These are phyloP conservation scores for Trypanosomatidae sp. DNA, from an alignment of 208 protist species.

Conservation along the genomic window DNA sequence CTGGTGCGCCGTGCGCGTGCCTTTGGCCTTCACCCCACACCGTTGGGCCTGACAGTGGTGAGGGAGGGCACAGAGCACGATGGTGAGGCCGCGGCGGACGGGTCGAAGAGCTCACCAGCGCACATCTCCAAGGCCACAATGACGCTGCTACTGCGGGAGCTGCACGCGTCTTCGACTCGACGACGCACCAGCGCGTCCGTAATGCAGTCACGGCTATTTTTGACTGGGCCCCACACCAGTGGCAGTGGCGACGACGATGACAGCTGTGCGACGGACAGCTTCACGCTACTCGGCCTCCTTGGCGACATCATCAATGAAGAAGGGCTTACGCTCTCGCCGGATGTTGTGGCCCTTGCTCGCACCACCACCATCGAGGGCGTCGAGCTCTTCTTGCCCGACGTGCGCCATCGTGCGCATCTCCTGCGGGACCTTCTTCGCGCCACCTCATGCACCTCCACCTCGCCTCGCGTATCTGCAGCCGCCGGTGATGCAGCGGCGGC, in stretches of 20 bases:
- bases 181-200: slow-evolving; percentile 11
- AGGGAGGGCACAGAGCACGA: slow-evolving; percentile 5
- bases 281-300: slow-evolving; percentile 61
- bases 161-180: slow-evolving; percentile 23
- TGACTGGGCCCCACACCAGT: neutral
- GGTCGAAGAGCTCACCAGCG: neutral
- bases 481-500: neutral
- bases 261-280: slow-evolving; percentile 4
- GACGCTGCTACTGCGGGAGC: slow-evolving; percentile 28
- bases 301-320: slow-evolving; percentile 78
- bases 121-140: slow-evolving; percentile 21
- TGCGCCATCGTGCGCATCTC: slow-evolving; percentile 51
- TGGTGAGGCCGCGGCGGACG: slow-evolving; percentile 5
- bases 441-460: slow-evolving; percentile 3
- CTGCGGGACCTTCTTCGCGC: slow-evolving; percentile 62
- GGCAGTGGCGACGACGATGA: slow-evolving; percentile 14
- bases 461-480: neutral
- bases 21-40: slow-evolving; percentile 72
- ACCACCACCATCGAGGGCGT: slow-evolving; percentile 67
- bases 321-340: slow-evolving; percentile 43
- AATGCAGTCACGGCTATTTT: neutral
- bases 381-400: slow-evolving; percentile 74
- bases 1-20: slow-evolving; percentile 64
- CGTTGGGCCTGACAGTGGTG: slow-evolving; percentile 34
- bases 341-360: slow-evolving; percentile 47